These are phyloP conservation scores for Linnemannia schmuckeri DNA, from an alignment of 192 early-diverging fungal species.

Conservation along the genomic window DNA sequence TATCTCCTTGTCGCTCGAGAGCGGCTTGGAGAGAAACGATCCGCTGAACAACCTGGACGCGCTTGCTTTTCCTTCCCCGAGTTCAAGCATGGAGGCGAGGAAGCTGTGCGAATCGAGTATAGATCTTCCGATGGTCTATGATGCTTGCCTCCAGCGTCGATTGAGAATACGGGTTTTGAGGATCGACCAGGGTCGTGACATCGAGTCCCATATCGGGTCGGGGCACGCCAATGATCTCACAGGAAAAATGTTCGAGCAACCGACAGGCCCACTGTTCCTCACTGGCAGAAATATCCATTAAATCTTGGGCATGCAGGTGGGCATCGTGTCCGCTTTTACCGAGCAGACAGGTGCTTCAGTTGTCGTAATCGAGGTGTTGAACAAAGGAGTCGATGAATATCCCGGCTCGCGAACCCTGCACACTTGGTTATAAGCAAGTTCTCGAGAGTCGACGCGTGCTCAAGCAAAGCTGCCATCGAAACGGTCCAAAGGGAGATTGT, in stretches of 20 bases:
- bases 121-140: not conserved
- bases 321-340: not conserved
- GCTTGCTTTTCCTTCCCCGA: not conserved
- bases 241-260: not conserved
- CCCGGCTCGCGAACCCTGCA: not conserved
- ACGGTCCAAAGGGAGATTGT: not conserved
- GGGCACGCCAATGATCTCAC: not conserved
- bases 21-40: not conserved
- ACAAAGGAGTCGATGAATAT: not conserved
- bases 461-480: not conserved
- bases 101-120: not conserved
- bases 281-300: not conserved
- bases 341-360: not conserved
- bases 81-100: not conserved
- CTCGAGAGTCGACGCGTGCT: not conserved
- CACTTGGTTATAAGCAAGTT: not conserved
- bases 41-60: too few relatives aligned
- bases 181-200: not conserved
- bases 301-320: not conserved
- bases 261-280: not conserved
- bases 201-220: not conserved
- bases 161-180: not conserved
- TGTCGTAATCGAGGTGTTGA: not conserved
- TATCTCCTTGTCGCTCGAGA: not conserved
- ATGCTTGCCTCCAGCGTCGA: not conserved